Evolutionary conservation across 148 eudicot genomes (phyloP).

Genomic region (Vaccinium macrocarpon): DNA sequence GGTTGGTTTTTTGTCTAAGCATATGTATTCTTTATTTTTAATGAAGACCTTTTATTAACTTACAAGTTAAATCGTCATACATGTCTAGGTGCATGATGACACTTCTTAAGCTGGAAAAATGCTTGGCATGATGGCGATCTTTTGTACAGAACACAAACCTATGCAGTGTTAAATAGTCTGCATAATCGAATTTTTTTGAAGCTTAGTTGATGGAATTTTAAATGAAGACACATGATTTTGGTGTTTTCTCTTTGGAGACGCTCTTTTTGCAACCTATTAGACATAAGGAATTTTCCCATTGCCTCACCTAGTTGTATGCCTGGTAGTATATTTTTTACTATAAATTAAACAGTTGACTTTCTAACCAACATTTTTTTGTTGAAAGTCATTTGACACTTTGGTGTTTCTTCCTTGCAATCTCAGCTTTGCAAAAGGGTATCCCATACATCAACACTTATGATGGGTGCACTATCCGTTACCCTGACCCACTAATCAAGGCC

Average conservation of each 20-base stretch:
- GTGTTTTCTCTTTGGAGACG: neutral
- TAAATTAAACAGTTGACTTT: neutral
- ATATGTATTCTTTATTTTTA: neutral
- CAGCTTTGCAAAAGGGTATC: conserved; percentile 61
- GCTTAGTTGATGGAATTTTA: no score
- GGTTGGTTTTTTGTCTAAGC: conserved; percentile 25
- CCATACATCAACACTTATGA: no score
- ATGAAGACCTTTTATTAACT: neutral
- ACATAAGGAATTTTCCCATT: neutral
- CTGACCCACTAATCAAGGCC: no score
- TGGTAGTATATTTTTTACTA: neutral
- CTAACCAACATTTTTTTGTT: neutral
- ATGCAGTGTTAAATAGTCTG: no score
- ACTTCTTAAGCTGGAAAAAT: no score
- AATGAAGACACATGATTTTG: neutral
- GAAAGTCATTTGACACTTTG: neutral
- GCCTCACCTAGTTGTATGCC: neutral
- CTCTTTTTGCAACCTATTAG: neutral
- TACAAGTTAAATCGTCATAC: no score
- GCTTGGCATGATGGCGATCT: no score
- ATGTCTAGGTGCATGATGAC: no score
- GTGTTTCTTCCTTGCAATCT: conserved; percentile 26
- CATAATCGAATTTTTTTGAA: no score
- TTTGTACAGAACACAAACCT: no score
- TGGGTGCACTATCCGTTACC: no score